Percentiles rank a stretch among this genome's conserved stretches.
phyloP scores from a whole-genome alignment of 345 rosid genomes.

The Eucalyptus curtisii region DNA sequence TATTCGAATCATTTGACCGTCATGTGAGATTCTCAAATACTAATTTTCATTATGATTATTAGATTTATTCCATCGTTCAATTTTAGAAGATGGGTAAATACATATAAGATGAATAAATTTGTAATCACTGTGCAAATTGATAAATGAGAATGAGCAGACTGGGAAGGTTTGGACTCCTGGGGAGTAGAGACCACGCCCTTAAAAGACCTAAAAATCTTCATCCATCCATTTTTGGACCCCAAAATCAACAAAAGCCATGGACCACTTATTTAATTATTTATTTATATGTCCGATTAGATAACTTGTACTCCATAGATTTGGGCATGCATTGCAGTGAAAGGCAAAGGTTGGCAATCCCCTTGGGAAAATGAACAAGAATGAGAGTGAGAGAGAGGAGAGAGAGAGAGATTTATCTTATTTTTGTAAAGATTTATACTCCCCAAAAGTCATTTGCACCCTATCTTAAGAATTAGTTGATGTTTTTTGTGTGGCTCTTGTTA shows the following conservation, averaged over 20 bases:
- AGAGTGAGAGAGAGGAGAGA: background rate
- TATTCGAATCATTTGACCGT: background rate
- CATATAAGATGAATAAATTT: background rate
- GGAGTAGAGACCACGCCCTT: slow-evolving; percentile 30
- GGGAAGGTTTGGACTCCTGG: background rate
- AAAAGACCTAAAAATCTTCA: background rate
- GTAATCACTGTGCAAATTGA: background rate
- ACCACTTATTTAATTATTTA: slow-evolving; percentile 15
- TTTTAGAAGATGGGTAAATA: background rate
- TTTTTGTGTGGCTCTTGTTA: background rate
- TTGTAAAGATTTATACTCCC: background rate
- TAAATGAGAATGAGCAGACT: background rate
- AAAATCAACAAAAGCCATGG: slow-evolving; percentile 7
- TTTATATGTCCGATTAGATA: background rate
- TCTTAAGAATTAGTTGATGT: background rate
- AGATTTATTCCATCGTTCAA: background rate
- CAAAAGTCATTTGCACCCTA: background rate
- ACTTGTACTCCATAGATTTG: background rate
- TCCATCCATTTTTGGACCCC: background rate
- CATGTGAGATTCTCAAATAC: background rate
- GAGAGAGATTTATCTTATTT: background rate
- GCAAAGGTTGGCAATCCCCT: background rate
- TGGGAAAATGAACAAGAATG: background rate
- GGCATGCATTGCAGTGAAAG: background rate
- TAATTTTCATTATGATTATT: background rate